Conservation (phyloP, 2,329 filamentous ascomycete species). For the Nannizzia gypsea region DNA sequence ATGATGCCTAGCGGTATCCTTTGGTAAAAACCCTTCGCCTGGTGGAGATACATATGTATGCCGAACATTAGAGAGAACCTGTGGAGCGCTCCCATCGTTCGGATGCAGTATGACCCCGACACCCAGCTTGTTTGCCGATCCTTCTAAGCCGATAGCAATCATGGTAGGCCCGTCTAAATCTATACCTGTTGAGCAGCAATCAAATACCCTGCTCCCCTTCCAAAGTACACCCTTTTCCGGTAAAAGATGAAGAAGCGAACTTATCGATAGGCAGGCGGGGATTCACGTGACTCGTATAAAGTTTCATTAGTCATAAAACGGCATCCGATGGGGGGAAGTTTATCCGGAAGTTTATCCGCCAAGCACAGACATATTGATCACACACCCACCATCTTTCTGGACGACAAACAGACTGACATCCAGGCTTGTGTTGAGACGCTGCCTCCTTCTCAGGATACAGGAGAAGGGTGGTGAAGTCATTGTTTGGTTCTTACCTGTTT, state of each 20-base stretch:
- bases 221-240: neutral
- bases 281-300: neutral
- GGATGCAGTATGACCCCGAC: constrained; percentile 79
- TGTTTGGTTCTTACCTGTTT: neutral
- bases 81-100: constrained; percentile 42
- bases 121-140: constrained; percentile 95
- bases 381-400: constrained; percentile 6
- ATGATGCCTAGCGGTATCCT: constrained; percentile 91
- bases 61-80: constrained; percentile 82
- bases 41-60: constrained; percentile 89
- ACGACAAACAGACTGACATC: neutral
- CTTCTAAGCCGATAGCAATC: constrained; percentile 68
- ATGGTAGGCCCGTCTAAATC: constrained; percentile 24
- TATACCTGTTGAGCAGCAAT: neutral
- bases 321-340: constrained; percentile 13
- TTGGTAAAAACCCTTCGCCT: constrained; percentile 87
- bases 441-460: neutral
- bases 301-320: neutral
- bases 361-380: constrained; percentile 17
- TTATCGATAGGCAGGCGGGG: constrained; percentile 4
- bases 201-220: neutral
- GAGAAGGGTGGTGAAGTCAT: neutral
- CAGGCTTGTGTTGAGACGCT: constrained; percentile 11
- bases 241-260: neutral
- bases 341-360: constrained; percentile 18